Base-by-base conservation (phyloP, 2,329 filamentous ascomycete species). In the Akanthomyces muscarius region DNA sequence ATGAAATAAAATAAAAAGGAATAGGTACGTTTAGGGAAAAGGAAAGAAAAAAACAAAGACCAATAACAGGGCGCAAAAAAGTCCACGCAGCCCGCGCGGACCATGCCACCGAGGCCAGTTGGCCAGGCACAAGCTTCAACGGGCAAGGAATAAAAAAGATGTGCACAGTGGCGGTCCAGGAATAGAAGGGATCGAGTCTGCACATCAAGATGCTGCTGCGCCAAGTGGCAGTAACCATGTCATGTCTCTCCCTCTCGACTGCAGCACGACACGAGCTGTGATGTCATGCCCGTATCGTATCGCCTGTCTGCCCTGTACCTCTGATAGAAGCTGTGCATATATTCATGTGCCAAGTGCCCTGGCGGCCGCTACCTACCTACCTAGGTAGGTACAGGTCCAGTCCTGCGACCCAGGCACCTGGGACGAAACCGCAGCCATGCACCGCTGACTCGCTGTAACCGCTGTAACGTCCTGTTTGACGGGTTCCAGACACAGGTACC, bases 241-340 rank as follows among this genome's bases (percentile, higher is more conserved):
- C 25, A 28, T 28, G 47, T 30, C 33, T 23, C 33, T 14, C 13
- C 14, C 33, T 30, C 10, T 44, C 10, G 1, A 38, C 52, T 16
- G 38, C 52, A 28, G 23, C 52, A 13, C 13, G 42, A 48, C 55
- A 47, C 55, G 30, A 58, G 44, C 25, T 28, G 55, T 58, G 42
- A 58, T 58, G 55, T 58, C 55, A 58, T 58, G 42, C 55, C 42
- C 55, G 55, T 58, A 30, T 55, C 18, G 55, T 58, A 55, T 55
- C 18, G 28, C 33, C 25, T 25, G 47, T 21, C 21, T 25, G 45
- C 23, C 45, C 28, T 42, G 42, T 36, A 11, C 33, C 10, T 8
- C 33, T 36, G 33, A 36, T 36, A 36, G 6, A 36, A 36, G 33
- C 33, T 36, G 33, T 36, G 28, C 33, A 8, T 11, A 3, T 33